Evolutionary conservation across 1,284 basidiomycete genomes (phyloP), one percentile per base, ranked within the genome.

Genomic region (Rhodotorula sp.): DNA sequence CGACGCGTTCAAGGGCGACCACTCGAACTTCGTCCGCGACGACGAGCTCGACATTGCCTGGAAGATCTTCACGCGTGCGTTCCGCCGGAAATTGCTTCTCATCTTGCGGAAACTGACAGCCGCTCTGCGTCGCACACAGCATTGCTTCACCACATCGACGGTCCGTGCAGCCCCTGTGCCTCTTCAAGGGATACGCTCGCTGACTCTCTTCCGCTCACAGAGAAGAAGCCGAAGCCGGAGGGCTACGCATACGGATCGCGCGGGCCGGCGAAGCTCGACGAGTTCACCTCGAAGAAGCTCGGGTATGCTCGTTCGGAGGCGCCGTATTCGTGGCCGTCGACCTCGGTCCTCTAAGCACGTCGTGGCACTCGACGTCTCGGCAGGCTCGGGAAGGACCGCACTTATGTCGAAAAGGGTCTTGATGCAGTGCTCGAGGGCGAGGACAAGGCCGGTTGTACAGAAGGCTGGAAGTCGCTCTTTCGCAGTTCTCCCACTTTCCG

Each of bases 11-110:
- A 78, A 78, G 78, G 83, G 84, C 54, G 84, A 85, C 76, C 83
- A 83, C 78, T 82, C 82, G 54, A 84, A 85, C 81, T 97, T 97
- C 84, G 94, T 97, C 61, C 88, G 94, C 76, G 88, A 97, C 81
- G 94, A 97, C 82, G 94, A 97, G 83, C 85, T 97, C 77, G 93
- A 97, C 79, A 89, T 90, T 67, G 93, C 94, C 17, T 97, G 94
- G 94, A 95, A 94, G 88, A 78, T 79, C 34, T 55, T 49, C 25
- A 34, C 45, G 21, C 62, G 46, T 55, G 58, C 52, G 7, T 55
- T 53, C 53, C 34, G 34, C 34, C 34, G 34, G 34, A 2, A 34
- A 41, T 63, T 50, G 14, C 55, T 41, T 48, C 58, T 57, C 34
- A 48, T 48, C 61, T 60, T 25, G 61, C 49, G 42, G 17, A 14